Conservation (phyloP, 257 asterid species). For the Fraxinus anomala region DNA sequence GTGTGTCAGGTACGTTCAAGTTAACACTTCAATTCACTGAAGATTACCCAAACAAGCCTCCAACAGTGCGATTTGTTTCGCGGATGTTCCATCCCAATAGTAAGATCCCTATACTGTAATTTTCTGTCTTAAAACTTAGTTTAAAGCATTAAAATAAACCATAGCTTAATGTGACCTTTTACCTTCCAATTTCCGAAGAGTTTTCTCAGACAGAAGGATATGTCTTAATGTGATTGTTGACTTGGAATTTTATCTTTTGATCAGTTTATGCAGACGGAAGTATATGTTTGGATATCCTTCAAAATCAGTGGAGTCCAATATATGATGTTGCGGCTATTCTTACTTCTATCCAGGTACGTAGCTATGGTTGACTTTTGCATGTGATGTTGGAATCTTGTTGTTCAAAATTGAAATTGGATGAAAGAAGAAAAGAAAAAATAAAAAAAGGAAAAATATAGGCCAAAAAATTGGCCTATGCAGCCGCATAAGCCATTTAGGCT, state of each 20-base stretch:
- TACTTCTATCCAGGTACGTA: slow-evolving; percentile 78
- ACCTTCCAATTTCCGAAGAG: background rate
- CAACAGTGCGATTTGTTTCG: slow-evolving; percentile 78
- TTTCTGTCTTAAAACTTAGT: slow-evolving; percentile 1
- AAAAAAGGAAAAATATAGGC: no score
- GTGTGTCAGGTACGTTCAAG: slow-evolving; percentile 66
- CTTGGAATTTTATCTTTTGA: slow-evolving; percentile 24
- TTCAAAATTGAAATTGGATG: no score
- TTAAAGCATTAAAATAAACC: no score
- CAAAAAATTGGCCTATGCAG: no score
- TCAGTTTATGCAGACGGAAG: slow-evolving; percentile 96
- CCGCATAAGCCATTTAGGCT: no score
- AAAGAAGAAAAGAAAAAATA: no score
- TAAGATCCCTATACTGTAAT: slow-evolving; percentile 36
- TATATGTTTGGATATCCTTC: slow-evolving; percentile 92
- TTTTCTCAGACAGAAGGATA: background rate
- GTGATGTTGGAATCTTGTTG: background rate
- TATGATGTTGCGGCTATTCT: slow-evolving; percentile 94
- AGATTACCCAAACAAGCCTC: slow-evolving; percentile 87
- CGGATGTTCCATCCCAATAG: slow-evolving; percentile 91
- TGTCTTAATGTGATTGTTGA: slow-evolving; percentile 21
- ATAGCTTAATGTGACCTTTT: background rate
- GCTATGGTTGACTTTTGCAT: slow-evolving; percentile 2
- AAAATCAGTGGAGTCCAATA: slow-evolving; percentile 96
- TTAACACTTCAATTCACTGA: slow-evolving; percentile 71